Evolutionary conservation across 495 filamentous ascomycete species (phyloP).

Genomic region (Xylaria intraflava): DNA sequence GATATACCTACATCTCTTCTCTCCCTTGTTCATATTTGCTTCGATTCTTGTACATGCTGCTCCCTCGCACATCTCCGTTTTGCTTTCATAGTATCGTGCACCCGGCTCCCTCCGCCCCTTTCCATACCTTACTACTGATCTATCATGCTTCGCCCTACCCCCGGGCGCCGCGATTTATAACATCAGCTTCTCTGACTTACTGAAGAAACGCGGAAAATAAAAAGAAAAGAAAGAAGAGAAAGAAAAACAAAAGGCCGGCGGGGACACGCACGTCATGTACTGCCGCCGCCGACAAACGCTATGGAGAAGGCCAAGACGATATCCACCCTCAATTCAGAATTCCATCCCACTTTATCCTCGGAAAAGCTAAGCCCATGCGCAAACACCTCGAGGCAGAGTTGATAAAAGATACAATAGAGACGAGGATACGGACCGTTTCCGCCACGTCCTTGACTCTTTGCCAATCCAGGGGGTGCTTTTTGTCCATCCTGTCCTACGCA

Average conservation of each 20-base stretch:
- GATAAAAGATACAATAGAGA: neutral
- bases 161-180: neutral
- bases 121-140: neutral
- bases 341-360: neutral
- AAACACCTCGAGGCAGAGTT: neutral
- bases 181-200: neutral
- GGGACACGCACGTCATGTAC: neutral
- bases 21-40: neutral
- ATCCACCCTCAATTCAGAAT: neutral
- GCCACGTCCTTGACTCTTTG: neutral
- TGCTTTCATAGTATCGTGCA: neutral
- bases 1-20: neutral
- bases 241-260: neutral
- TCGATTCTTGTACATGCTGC: neutral
- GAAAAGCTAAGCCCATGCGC: neutral
- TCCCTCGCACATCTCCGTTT: neutral
- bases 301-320: neutral
- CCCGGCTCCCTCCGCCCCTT: neutral
- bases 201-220: neutral
- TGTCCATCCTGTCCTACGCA: slow-evolving; percentile 10
- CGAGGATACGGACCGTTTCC: neutral
- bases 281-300: neutral
- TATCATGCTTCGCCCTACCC: neutral
- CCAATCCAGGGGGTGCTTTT: neutral
- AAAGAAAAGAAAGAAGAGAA: neutral